Conservation (phyloP, 139 green algal genomes). For the Trebouxia sp. region DNA sequence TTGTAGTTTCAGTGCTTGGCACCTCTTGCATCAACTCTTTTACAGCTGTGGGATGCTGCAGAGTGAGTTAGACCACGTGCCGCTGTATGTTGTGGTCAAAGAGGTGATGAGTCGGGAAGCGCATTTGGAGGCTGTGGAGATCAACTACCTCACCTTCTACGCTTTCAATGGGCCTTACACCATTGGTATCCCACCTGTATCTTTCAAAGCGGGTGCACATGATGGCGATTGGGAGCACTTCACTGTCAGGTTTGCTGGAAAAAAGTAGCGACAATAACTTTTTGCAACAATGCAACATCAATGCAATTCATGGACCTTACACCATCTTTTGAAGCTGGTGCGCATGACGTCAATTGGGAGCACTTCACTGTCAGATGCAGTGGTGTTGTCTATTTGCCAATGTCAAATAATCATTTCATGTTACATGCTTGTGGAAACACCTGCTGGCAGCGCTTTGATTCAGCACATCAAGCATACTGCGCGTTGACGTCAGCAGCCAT, state of each 20-base stretch:
- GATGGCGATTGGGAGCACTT: constrained; percentile 62
- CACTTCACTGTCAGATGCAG: constrained; percentile 43
- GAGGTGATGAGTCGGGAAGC: constrained; percentile 26
- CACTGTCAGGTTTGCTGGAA: constrained; percentile 38
- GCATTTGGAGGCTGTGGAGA: constrained; percentile 44
- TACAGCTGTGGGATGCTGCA: too few species aligned
- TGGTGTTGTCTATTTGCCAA: neutral
- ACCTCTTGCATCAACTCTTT: too few species aligned
- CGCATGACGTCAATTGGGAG: constrained; percentile 59
- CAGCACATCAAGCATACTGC: too few species aligned
- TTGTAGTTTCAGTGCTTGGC: too few species aligned
- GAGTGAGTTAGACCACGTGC: constrained; percentile 41
- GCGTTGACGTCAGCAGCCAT: too few species aligned
- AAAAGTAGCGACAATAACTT: neutral
- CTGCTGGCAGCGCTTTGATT: too few species aligned
- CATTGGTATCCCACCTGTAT: constrained; percentile 29
- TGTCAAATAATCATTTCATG: too few species aligned
- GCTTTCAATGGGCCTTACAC: constrained; percentile 52
- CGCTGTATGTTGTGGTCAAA: constrained; percentile 51
- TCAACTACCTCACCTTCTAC: constrained; percentile 57
- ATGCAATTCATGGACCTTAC: constrained; percentile 49
- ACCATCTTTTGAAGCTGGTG: constrained; percentile 31
- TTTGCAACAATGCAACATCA: too few species aligned
- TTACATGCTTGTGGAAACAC: too few species aligned
- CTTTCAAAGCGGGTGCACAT: constrained; percentile 42